Percentiles rank a stretch among this genome's conserved stretches.
phyloP scores from a whole-genome alignment of 2,329 filamentous ascomycete genomes.

The Alternaria burnsii region DNA sequence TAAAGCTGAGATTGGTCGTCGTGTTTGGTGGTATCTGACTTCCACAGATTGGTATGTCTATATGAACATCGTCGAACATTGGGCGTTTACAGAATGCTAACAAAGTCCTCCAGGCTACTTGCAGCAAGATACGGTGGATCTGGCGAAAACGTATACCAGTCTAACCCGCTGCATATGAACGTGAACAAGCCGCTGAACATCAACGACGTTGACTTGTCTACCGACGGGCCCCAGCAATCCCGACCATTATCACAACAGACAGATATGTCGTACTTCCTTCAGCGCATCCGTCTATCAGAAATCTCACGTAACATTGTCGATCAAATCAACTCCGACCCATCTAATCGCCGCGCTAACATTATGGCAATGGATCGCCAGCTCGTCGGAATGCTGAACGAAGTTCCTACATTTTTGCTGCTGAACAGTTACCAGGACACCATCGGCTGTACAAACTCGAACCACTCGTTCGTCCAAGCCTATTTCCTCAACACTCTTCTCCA shows the following conservation, averaged over 20 bases:
- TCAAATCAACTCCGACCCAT: neutral
- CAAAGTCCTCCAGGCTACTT: neutral
- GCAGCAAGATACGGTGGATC: neutral
- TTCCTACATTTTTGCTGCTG: neutral
- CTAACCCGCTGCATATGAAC: neutral
- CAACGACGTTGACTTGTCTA: neutral
- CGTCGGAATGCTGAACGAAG: neutral
- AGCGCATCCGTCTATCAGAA: conserved; percentile 47
- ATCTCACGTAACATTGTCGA: conserved; percentile 52
- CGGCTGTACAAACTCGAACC: neutral
- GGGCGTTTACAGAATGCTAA: neutral
- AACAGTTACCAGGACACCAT: neutral
- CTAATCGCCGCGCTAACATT: neutral
- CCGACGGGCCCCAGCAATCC: neutral
- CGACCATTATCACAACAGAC: conserved; percentile 35
- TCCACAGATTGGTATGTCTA: conserved; percentile 13
- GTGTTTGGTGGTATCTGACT: conserved; percentile 55
- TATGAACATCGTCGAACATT: neutral
- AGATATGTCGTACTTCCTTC: conserved; percentile 52
- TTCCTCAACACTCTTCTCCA: conserved; percentile 48
- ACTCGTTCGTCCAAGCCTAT: conserved; percentile 45
- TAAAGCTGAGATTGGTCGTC: conserved; percentile 48
- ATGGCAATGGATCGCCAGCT: neutral
- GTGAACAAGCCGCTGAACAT: neutral
- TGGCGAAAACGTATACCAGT: neutral